A percentile compares a stretch with the other conserved stretches of the same genome.
phyloP scores from a whole-genome alignment of 495 filamentous ascomycete species.

The Stereocaulon alpinum region DNA sequence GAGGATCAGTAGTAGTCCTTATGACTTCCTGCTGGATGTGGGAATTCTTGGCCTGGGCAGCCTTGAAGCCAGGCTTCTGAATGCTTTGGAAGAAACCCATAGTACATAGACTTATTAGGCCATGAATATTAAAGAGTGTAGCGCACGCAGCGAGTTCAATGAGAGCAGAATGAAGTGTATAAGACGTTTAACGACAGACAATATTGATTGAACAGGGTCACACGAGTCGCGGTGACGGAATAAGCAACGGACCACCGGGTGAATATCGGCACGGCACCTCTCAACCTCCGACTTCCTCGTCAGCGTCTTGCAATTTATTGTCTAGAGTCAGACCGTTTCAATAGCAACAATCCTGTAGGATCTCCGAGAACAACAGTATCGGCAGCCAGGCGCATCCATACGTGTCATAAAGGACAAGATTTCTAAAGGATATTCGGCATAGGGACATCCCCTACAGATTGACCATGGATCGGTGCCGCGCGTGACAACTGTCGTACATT shows the following conservation, averaged over 20 bases:
- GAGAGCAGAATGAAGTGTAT: not conserved
- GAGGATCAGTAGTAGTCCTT: conserved; percentile 27
- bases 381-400: no score
- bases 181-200: not conserved
- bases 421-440: not conserved
- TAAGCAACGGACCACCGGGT: not conserved
- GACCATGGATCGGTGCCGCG: not conserved
- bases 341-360: not conserved
- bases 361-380: not conserved
- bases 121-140: conserved; percentile 5
- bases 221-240: not conserved
- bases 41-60: conserved; percentile 40
- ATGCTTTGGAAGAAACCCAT: conserved; percentile 50
- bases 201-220: not conserved
- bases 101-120: not conserved
- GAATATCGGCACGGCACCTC: not conserved
- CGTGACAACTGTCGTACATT: not conserved
- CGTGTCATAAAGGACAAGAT: no score
- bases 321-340: not conserved
- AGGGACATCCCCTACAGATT: not conserved
- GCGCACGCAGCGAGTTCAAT: not conserved
- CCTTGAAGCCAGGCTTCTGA: conserved; percentile 42
- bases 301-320: no score
- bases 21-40: conserved; percentile 41
- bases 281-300: not conserved